Evolutionary conservation across 2,329 filamentous ascomycete genomes (phyloP).

Genomic region (Cladosporium halotolerans): DNA sequence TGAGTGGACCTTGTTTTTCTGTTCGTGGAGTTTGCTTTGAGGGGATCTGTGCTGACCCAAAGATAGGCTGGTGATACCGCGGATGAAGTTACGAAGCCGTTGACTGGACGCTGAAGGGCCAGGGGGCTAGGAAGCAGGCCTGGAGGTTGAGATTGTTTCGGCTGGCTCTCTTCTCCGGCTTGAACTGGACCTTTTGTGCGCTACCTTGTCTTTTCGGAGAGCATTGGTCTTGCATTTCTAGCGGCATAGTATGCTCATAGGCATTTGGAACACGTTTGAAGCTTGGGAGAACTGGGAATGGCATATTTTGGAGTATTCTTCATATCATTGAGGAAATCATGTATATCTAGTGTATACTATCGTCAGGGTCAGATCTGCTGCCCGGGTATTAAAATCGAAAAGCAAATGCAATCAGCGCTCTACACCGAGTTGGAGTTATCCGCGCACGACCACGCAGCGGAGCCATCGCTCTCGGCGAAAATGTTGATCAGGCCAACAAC

Average conservation of each 20-base stretch:
- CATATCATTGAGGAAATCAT: not conserved
- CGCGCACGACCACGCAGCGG: conserved; percentile 18
- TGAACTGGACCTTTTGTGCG: too few species aligned
- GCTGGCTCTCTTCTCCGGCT: too few species aligned
- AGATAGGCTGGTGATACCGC: conserved; percentile 18
- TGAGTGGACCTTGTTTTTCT: conserved; percentile 6
- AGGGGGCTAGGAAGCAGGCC: not conserved
- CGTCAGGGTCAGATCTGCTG: too few species aligned
- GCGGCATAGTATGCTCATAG: too few species aligned
- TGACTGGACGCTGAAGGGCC: conserved; percentile 19
- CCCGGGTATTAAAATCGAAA: too few species aligned
- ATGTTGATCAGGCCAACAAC: conserved; percentile 35
- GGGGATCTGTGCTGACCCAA: not conserved
- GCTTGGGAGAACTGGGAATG: not conserved
- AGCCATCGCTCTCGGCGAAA: conserved; percentile 10
- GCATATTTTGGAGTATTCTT: not conserved
- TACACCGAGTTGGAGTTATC: conserved; percentile 29
- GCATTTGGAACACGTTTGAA: not conserved
- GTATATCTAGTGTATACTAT: not conserved
- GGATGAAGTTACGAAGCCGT: conserved; percentile 20
- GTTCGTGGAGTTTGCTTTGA: not conserved
- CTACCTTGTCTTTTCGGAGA: too few species aligned
- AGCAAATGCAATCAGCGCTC: not conserved
- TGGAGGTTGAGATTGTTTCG: not conserved
- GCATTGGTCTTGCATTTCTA: too few species aligned